Evolutionary conservation across 2,329 filamentous ascomycete species (phyloP).

Genomic region (Fusarium subglutinans): DNA sequence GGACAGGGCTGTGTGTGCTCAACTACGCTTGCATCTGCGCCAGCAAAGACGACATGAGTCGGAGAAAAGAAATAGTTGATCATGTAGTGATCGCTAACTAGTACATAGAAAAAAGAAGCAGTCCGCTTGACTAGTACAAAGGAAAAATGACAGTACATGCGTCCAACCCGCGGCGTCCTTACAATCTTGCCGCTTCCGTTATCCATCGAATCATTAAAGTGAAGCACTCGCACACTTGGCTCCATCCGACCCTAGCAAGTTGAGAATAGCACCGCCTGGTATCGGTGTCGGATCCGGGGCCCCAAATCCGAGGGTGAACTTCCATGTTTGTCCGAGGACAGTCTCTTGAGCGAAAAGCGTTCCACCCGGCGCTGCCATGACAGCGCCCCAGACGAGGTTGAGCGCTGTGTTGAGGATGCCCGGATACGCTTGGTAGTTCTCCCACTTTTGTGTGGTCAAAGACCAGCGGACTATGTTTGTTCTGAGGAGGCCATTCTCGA

Average conservation of each 20-base stretch:
- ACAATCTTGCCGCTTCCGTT: conserved; percentile 30
- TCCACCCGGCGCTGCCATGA: neutral
- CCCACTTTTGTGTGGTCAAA: neutral
- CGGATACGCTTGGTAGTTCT: neutral
- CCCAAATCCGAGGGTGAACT: neutral
- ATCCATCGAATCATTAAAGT: neutral
- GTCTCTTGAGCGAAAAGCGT: conserved; percentile 18
- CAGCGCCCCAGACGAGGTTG: conserved; percentile 12
- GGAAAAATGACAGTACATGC: conserved; percentile 13
- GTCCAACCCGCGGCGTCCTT: conserved; percentile 6
- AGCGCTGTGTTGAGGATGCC: neutral
- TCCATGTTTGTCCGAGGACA: conserved; percentile 7
- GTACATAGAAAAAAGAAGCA: conserved; percentile 19
- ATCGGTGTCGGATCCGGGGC: neutral
- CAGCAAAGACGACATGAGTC: conserved; percentile 24
- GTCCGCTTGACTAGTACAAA: conserved; percentile 17
- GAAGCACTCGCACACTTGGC: conserved; percentile 16
- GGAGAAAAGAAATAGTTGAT: conserved; percentile 9
- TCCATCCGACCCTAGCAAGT: conserved; percentile 18
- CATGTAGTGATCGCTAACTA: conserved; percentile 6
- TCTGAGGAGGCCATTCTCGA: neutral
- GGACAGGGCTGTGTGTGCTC: conserved; percentile 55
- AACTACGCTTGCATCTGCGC: conserved; percentile 27
- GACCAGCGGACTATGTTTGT: conserved; percentile 28
- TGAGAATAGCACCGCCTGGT: conserved; percentile 1